Conservation (phyloP, 1,284 basidiomycete genomes). For the Ganoderma multipileum region DNA sequence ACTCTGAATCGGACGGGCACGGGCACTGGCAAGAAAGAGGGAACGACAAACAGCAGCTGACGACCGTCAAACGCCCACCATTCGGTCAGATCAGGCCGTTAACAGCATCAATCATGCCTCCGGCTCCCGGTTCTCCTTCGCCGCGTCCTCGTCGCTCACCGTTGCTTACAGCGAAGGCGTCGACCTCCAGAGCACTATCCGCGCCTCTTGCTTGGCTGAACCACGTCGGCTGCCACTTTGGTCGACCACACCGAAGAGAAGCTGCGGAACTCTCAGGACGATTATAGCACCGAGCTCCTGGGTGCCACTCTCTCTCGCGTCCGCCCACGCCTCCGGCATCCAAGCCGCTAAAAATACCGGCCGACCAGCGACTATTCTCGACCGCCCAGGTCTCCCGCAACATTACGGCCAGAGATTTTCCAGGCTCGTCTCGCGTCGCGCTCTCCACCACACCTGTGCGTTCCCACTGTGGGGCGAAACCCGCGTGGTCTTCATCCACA, state of each 20-base stretch:
- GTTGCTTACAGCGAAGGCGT: background rate
- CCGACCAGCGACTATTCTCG: background rate
- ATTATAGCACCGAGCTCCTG: background rate
- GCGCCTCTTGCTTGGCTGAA: background rate
- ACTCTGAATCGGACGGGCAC: constrained; percentile 8
- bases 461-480: background rate
- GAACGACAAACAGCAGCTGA: constrained; percentile 12
- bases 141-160: background rate
- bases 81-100: constrained; percentile 26
- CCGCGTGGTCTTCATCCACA: background rate
- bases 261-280: background rate
- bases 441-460: background rate
- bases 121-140: background rate
- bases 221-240: constrained; percentile 10
- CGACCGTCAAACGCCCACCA: constrained; percentile 19
- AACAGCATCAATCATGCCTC: constrained; percentile 13
- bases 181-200: background rate
- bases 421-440: background rate
- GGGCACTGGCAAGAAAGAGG: constrained; percentile 7
- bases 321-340: constrained; percentile 4
- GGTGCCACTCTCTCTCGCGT: background rate
- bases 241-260: constrained; percentile 10
- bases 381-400: background rate
- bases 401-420: background rate
- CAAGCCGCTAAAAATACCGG: background rate